Conservation (phyloP, 805 yeast genomes). For the Nematodospora valgi region DNA sequence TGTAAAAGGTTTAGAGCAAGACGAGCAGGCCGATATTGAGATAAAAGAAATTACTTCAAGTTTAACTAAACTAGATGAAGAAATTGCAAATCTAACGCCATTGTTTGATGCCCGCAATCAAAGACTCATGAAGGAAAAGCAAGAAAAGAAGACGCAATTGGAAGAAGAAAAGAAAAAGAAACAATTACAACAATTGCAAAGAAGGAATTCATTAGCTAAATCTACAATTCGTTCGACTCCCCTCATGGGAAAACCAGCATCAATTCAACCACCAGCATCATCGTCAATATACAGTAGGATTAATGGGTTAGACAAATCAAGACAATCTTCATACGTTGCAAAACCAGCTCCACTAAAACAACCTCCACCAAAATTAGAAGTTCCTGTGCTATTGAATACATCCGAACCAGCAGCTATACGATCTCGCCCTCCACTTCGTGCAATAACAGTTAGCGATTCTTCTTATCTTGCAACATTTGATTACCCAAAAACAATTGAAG, state of each 20-base stretch:
- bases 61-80: constrained; percentile 34
- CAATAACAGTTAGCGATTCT: constrained; percentile 23
- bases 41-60: constrained; percentile 21
- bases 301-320: constrained; percentile 14
- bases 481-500: constrained; percentile 32
- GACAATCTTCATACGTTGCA: not conserved
- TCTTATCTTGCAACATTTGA: constrained; percentile 23
- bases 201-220: constrained; percentile 7
- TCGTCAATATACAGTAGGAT: constrained; percentile 25
- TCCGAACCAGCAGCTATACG: constrained; percentile 19
- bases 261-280: constrained; percentile 43
- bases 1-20: constrained; percentile 25
- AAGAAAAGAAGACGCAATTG: constrained; percentile 16
- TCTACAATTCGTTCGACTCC: constrained; percentile 22
- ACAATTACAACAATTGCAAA: constrained; percentile 12
- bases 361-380: constrained; percentile 38
- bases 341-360: constrained; percentile 21
- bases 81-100: constrained; percentile 35
- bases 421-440: constrained; percentile 20
- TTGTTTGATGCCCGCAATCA: constrained; percentile 35
- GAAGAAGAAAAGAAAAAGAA: constrained; percentile 20
- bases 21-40: constrained; percentile 10
- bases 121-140: constrained; percentile 20
- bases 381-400: constrained; percentile 23
- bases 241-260: constrained; percentile 44